These are phyloP conservation scores for Quercus lobata DNA, from an alignment of 331 rosid genomes.

Conservation along the genomic window DNA sequence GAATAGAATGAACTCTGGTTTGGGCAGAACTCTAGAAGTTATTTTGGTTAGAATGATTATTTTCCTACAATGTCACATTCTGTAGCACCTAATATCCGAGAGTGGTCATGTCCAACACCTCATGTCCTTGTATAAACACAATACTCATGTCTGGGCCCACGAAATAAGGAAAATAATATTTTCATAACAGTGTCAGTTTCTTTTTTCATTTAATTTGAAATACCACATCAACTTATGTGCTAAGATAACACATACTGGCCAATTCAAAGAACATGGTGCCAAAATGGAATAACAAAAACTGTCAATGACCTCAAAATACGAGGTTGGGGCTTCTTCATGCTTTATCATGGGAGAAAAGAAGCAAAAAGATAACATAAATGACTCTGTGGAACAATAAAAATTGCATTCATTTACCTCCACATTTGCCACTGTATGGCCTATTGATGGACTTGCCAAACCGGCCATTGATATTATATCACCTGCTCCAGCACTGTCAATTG, in stretches of 20 bases:
- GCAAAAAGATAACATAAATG: slow-evolving; percentile 2
- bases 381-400: not conserved
- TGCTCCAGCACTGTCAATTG: slow-evolving; percentile 85
- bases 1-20: no score
- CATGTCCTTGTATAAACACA: no score
- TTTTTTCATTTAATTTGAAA: not conserved
- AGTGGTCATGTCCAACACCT: not conserved
- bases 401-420: slow-evolving; percentile 48
- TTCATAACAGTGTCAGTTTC: not conserved
- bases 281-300: not conserved
- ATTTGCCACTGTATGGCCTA: slow-evolving; percentile 86
- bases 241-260: not conserved
- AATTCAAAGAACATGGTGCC: not conserved
- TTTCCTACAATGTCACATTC: not conserved
- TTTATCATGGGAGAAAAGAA: not conserved
- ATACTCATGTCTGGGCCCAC: not conserved
- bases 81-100: not conserved
- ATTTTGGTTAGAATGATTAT: no score
- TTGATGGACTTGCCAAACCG: slow-evolving; percentile 77
- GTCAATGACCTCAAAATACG: not conserved
- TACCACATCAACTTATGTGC: not conserved
- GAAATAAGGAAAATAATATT: not conserved
- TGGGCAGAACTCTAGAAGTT: no score
- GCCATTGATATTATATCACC: slow-evolving; percentile 95
- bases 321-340: not conserved